phyloP scores from a whole-genome alignment of 2,329 filamentous ascomycete genomes.

The Colletotrichum magnum region DNA sequence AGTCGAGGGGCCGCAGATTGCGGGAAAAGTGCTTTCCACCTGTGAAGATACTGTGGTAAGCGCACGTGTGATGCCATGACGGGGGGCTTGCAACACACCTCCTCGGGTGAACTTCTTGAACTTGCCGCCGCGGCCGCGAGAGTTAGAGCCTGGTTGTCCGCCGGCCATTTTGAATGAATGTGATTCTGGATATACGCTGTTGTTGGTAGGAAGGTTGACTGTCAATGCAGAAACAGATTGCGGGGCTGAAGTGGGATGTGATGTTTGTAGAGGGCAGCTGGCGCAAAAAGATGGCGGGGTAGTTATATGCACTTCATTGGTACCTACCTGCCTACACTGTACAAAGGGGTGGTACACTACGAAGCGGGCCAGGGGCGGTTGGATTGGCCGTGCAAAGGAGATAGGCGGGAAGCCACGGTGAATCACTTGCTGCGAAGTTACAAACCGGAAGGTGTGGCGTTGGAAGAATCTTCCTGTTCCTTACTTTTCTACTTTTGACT shows the following conservation, averaged over 20 bases:
- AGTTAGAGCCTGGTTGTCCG: slow-evolving; percentile 61
- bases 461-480: too few species aligned
- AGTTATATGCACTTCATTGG: slow-evolving; percentile 17
- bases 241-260: slow-evolving; percentile 40
- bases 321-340: too few species aligned
- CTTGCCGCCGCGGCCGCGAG: slow-evolving; percentile 90
- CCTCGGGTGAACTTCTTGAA: slow-evolving; percentile 94
- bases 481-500: too few species aligned
- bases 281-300: slow-evolving; percentile 35
- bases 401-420: too few species aligned
- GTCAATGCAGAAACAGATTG: slow-evolving; percentile 36
- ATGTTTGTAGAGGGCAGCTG: slow-evolving; percentile 30
- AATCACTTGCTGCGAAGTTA: too few species aligned
- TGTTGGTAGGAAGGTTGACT: slow-evolving; percentile 12
- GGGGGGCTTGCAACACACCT: slow-evolving; percentile 69
- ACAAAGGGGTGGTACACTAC: too few species aligned
- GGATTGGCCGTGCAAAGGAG: too few species aligned
- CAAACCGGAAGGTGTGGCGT: too few species aligned
- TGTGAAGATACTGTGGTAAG: slow-evolving; percentile 54
- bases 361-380: too few species aligned
- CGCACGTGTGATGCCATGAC: slow-evolving; percentile 10
- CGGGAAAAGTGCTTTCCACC: slow-evolving; percentile 97
- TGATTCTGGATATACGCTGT: slow-evolving; percentile 22
- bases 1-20: slow-evolving; percentile 88
- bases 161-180: slow-evolving; percentile 61